Conservation (phyloP, 257 asterid genomes). For the Cinchona pubescens region DNA sequence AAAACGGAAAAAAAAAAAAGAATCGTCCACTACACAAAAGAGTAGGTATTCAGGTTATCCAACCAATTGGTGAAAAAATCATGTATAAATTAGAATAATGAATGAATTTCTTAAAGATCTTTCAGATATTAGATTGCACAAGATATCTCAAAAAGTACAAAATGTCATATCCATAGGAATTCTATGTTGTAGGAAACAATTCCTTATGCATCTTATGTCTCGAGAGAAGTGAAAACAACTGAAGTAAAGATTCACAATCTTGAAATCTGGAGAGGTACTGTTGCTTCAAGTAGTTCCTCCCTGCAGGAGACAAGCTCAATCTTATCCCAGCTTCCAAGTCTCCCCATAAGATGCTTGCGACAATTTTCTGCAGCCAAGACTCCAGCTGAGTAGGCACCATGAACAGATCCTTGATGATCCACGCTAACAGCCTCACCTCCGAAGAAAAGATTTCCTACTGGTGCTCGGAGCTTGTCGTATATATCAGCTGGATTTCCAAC, state of each 20-base stretch:
- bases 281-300: constrained; percentile 63
- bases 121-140: background rate
- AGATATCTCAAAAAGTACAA: background rate
- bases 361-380: constrained; percentile 83
- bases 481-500: constrained; percentile 85
- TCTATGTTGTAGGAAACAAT: background rate
- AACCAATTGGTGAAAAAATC: too few relatives aligned
- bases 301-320: constrained; percentile 54
- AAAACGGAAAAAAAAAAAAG: too few relatives aligned
- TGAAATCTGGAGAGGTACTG: constrained; percentile 84
- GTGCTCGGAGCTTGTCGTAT: constrained; percentile 80
- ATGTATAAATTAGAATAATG: background rate
- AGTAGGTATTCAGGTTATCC: too few relatives aligned
- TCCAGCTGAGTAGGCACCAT: constrained; percentile 98
- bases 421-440: constrained; percentile 95
- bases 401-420: constrained; percentile 98
- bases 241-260: constrained; percentile 43
- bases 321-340: constrained; percentile 58
- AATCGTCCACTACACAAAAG: too few relatives aligned
- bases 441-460: constrained; percentile 83
- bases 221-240: background rate
- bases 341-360: constrained; percentile 55
- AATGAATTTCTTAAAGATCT: background rate
- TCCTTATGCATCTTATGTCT: background rate
- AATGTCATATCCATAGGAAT: background rate